Conservation (phyloP, 306 rosid genomes). For the Malus fusca region DNA sequence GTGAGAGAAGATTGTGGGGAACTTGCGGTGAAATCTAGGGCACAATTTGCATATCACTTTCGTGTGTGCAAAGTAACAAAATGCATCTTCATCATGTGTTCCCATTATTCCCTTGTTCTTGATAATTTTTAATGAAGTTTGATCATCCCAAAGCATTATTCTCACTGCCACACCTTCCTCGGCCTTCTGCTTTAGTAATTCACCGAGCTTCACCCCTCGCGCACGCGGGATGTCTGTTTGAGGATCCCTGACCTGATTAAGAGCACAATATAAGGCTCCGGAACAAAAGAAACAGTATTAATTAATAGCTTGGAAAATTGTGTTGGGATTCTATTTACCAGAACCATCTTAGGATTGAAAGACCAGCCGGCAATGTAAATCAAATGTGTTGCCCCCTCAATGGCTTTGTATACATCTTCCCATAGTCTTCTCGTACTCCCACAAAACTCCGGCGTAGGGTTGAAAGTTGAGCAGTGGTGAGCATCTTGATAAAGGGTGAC, state of each 20-base stretch:
- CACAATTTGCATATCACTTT: conserved; percentile 76
- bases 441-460: conserved; percentile 48
- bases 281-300: not conserved
- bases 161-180: conserved; percentile 94
- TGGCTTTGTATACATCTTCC: conserved; percentile 90
- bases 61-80: conserved; percentile 57
- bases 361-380: conserved; percentile 96
- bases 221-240: conserved; percentile 68
- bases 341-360: conserved; percentile 66
- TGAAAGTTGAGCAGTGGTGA: conserved; percentile 63
- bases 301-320: not conserved
- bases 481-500: conserved; percentile 92
- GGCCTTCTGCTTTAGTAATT: conserved; percentile 69
- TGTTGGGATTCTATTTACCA: conserved; percentile 43
- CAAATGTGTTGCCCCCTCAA: conserved; percentile 70
- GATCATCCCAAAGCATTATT: conserved; percentile 90
- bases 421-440: conserved; percentile 65
- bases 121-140: conserved; percentile 69
- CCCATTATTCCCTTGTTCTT: conserved; percentile 80
- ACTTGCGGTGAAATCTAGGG: conserved; percentile 56
- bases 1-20: conserved; percentile 78
- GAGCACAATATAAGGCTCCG: not conserved
- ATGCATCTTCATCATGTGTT: conserved; percentile 79
- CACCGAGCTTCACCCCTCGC: conserved; percentile 75
- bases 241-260: conserved; percentile 75